Base-by-base conservation (phyloP, 176 grass and related monocot genomes). In the Themeda triandra region DNA sequence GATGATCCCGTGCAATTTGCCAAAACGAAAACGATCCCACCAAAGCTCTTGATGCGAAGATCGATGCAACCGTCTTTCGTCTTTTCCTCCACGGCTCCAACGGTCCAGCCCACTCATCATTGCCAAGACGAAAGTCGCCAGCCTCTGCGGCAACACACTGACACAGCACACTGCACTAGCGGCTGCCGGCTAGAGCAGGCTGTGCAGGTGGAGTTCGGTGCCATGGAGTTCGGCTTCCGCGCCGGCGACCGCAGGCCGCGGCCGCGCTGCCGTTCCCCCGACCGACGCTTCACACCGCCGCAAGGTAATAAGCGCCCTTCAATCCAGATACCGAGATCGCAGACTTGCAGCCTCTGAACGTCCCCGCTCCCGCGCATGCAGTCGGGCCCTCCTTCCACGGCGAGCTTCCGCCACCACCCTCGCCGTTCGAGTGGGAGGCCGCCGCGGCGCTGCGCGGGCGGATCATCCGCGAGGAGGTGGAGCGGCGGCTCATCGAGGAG, bases 191-290 rank as follows among this genome's bases (percentile, higher is more conserved):
- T 14, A 46, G 44, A 46, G 44, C 13, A 46, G 4, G 44, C 44
- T 46, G 44, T 14, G 14, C 51, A 3, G 36, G 32, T 21, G 67
- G 24, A 17, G 36, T 17, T 19, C 29, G 28, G 19, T 6, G 13
- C 24, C 32, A 88, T 88, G 90, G 90, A 88, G 77, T 88, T 92
- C 73, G 33, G 79, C 18, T 88, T 85, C 73, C 83, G 90, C 36
- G 72, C 78, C 59, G 90, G 78, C n/a, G 78, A 85, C 45, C 28
- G 39, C 66, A n/a, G 73, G 35, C 78, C 59, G 31, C 53, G n/a
- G 19, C 73, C 21, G 45, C 35, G 25, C 69, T 35, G 37, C 85
- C 24, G 14, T 14, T 0, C n/a, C n/a, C 13, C 44, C 72, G 39
- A 71, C 63, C 44, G 23, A 7, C 36, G 28, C 82, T 23, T 73